Base-by-base conservation (phyloP, 2,329 filamentous ascomycete species). In the Aspergillus sojae region DNA sequence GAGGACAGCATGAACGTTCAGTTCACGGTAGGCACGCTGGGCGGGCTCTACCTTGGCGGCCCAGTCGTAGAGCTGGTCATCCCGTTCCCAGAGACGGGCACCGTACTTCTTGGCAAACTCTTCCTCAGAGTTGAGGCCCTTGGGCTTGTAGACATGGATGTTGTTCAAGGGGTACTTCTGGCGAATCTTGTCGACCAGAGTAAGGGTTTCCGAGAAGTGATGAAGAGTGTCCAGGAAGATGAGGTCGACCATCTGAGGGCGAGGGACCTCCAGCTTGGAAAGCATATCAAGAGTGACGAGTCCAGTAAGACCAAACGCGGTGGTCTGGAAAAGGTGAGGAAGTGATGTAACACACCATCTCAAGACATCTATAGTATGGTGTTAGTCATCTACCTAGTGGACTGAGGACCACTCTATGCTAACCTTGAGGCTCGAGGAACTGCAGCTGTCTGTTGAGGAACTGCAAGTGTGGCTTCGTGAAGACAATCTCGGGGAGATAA, bases 1-100 rank as follows among this genome's bases (percentile, higher is more conserved):
- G 68, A 99, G 85, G 58, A 98, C 92, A 59, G 95, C 95, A 62
- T 91, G 90, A 62, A 98, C 94, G 72, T 91, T 88, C 63, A 98
- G 87, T 67, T 96, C 91, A 21, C 89, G 84, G 80, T 97, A 98
- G 7, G 95, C 93, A 65, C 95, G 89, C 81, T 97, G 90, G 61
- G 94, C 92, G 19, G 95, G 95, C 84, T 99, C 95, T 56, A 99
- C 95, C 84, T 99, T 99, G 81, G 94, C 95, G 67, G 95, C 85
- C 85, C 92, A 98, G 85, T 99, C 95, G 81, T 99, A 99, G 74
- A 94, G 86, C 74, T 97, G 92, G 57, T 93, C 86, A 68, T 95
- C 90, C 36, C 84, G 87, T 77, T 97, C 91, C 89, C 94, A 99
- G 55, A 98, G 83, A 69, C 88, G 87, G 75, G 89, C 84, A 74